Base-by-base conservation (phyloP, 352 stramenopile species). In the Phytophthora ramorum region DNA sequence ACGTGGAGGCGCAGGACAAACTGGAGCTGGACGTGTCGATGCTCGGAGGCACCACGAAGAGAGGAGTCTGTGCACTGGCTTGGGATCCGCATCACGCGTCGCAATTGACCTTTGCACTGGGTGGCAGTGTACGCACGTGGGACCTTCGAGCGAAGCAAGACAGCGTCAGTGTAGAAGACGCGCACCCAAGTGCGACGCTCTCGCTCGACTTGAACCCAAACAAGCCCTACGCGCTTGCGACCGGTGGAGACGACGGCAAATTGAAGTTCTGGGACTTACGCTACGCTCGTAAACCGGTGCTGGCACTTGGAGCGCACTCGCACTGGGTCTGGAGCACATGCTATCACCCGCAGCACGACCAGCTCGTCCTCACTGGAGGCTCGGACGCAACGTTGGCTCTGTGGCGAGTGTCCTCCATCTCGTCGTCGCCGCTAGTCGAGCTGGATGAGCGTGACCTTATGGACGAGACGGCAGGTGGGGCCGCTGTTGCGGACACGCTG, bases 261-360 rank as follows among this genome's bases (percentile, higher is more conserved):
- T 73, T 99, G 19, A 98, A 98, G 67, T 99, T 99, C 71, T 99
- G 97, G 97, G 97, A 99, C 82, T 74, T 99, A 61, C 94, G 97
- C 14, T 73, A 81, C 14, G 53, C 82, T 0, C 65, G 83, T 32
- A 81, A 81, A 38, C 79, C 98, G 2, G 61, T 99, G 35, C 84
- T 98, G 14, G 70, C 75, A 22, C 68, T 98, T 12, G 72, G 58
- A n/a, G 96, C 95, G 24, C 98, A 99, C 81, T 85, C 72, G 22
- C 96, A 99, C 79, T 98, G 96, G 88, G 79, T 96, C 24, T 95
- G 79, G 38, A 83, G 75, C 48, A 91, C 97, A 14, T 76, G 80
- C n/a, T 99, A 98, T 83, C 99, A 99, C 79, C 95, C 93, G 5
- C 99, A 98, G 74, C 96, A 99, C 76, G 98, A 99, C 81, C 97